Evolutionary conservation across 2,329 filamentous ascomycete species (phyloP).

Genomic region (Dothidotthia symphoricarpi): DNA sequence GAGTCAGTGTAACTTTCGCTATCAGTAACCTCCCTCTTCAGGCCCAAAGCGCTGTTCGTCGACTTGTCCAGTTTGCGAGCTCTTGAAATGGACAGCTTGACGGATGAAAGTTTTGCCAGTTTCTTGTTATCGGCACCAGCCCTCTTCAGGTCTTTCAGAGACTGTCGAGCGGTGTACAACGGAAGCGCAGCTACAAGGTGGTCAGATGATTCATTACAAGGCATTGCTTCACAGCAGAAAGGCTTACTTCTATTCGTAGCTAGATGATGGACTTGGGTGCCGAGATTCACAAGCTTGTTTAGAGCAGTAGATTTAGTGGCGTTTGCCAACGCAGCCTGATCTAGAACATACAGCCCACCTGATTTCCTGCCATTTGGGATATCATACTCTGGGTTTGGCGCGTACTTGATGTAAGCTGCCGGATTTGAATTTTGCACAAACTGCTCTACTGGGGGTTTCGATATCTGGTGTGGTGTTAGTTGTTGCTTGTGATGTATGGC

Average conservation of each 20-base stretch:
- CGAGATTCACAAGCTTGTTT: constrained; percentile 47
- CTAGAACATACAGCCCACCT: constrained; percentile 45
- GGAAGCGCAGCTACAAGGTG: constrained; percentile 41
- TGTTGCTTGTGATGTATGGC: not conserved
- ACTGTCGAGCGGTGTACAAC: constrained; percentile 45
- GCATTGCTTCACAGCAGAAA: constrained; percentile 1
- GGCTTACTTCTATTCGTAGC: constrained; percentile 47
- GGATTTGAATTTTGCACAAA: constrained; percentile 24
- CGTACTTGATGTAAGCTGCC: constrained; percentile 17
- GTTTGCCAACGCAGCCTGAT: constrained; percentile 43
- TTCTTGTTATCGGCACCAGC: constrained; percentile 45
- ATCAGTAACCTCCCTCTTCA: constrained; percentile 40
- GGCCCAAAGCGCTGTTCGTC: constrained; percentile 8
- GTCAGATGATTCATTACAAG: constrained; percentile 18
- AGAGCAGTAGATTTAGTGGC: constrained; percentile 47
- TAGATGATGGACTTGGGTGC: constrained; percentile 43
- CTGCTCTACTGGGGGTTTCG: constrained; percentile 27
- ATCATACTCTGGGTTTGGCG: constrained; percentile 32
- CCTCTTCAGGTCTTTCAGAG: constrained; percentile 47
- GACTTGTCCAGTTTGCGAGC: constrained; percentile 17
- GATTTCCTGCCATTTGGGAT: constrained; percentile 36
- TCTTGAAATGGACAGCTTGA: constrained; percentile 23
- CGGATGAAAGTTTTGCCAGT: constrained; percentile 34
- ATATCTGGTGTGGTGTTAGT: constrained; percentile 24
- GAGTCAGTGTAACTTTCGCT: constrained; percentile 50